A percentile compares a stretch with the other conserved stretches of the same genome.
Conservation (phyloP, 345 rosid species). For the Psidium friedrichsthalianum region DNA sequence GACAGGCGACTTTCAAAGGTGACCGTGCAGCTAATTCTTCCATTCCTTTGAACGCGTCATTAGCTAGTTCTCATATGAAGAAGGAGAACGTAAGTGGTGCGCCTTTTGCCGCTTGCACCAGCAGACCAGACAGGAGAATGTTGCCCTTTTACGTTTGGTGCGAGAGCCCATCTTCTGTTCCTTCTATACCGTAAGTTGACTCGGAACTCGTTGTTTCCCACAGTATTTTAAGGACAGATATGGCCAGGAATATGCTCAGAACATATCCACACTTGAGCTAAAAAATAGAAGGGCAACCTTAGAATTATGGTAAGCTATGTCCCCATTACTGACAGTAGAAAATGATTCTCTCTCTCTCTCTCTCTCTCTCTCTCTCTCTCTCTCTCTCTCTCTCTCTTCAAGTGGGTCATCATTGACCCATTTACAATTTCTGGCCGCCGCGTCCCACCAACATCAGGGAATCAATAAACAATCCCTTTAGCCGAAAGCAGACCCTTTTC, state of each 20-base stretch:
- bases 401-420: neutral
- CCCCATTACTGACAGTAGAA: neutral
- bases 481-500: neutral
- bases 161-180: neutral
- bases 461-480: neutral
- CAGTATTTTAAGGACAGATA: neutral
- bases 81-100: neutral
- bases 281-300: neutral
- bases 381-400: neutral
- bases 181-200: neutral
- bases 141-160: neutral
- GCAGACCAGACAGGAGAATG: neutral
- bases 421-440: neutral
- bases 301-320: neutral
- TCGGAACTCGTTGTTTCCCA: neutral
- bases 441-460: neutral
- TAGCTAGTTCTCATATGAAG: neutral
- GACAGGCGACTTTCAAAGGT: neutral
- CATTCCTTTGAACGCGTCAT: neutral
- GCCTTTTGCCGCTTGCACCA: neutral
- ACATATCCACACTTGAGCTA: neutral
- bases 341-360: neutral
- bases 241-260: neutral
- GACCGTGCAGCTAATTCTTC: neutral
- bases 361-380: neutral